Percentiles rank a stretch among this genome's conserved stretches.
These are phyloP conservation scores for Aureobasidium sp. DNA, from an alignment of 2,329 filamentous ascomycete species.

Conservation along the genomic window DNA sequence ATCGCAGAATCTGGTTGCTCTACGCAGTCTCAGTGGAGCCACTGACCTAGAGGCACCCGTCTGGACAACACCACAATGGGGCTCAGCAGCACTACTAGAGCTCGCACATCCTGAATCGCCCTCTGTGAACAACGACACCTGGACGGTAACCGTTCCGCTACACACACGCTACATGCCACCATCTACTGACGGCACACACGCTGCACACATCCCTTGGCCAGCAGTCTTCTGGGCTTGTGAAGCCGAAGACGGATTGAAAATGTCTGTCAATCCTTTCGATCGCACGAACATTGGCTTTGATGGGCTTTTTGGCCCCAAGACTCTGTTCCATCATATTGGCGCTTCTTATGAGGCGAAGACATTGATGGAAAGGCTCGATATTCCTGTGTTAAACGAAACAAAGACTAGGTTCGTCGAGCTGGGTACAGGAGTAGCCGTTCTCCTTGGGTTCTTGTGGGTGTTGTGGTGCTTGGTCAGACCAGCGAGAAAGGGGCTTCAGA, in stretches of 20 bases:
- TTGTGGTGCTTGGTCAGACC: slow-evolving; percentile 23
- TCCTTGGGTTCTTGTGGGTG: slow-evolving; percentile 37
- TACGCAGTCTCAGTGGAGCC: slow-evolving; percentile 63
- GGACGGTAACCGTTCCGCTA: slow-evolving; percentile 66
- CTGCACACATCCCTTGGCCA: slow-evolving; percentile 64
- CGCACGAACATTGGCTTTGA: slow-evolving; percentile 80
- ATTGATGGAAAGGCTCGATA: slow-evolving; percentile 23
- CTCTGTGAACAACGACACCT: slow-evolving; percentile 25
- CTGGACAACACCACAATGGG: slow-evolving; percentile 71
- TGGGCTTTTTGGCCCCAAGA: slow-evolving; percentile 63
- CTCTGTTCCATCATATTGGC: slow-evolving; percentile 69
- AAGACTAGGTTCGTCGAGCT: slow-evolving; percentile 30
- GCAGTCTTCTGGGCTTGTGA: slow-evolving; percentile 85
- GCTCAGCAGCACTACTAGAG: slow-evolving; percentile 67
- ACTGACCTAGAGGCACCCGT: slow-evolving; percentile 87
- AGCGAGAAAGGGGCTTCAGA: not conserved
- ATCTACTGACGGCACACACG: slow-evolving; percentile 20
- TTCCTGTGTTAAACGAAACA: slow-evolving; percentile 35
- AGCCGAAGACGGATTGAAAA: slow-evolving; percentile 56
- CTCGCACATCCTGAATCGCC: slow-evolving; percentile 47
- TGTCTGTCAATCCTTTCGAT: slow-evolving; percentile 76
- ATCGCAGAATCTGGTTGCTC: slow-evolving; percentile 65
- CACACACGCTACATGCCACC: slow-evolving; percentile 77
- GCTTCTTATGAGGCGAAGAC: slow-evolving; percentile 18
- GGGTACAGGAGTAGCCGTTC: slow-evolving; percentile 35